Percentiles rank a stretch among this genome's conserved stretches.
Conservation (phyloP, 306 rosid genomes). For the Citrullus colocynthis region DNA sequence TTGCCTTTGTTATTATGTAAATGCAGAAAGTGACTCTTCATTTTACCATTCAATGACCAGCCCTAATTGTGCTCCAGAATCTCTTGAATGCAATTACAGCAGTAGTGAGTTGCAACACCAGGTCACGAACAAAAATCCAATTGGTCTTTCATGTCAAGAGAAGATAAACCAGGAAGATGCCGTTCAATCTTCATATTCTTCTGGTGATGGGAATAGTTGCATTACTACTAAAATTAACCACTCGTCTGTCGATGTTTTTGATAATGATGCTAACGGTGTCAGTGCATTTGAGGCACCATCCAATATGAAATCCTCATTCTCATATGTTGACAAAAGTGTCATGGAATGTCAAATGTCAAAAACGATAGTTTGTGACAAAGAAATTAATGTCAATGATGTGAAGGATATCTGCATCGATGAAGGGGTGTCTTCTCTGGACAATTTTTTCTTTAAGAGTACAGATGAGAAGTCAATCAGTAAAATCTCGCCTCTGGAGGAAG, state of each 20-base stretch:
- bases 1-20: not conserved
- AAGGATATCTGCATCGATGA: slow-evolving; percentile 84
- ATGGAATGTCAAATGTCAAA: slow-evolving; percentile 46
- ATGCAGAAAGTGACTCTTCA: slow-evolving; percentile 55
- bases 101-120: slow-evolving; percentile 18
- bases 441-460: slow-evolving; percentile 29
- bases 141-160: slow-evolving; percentile 11
- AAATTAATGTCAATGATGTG: slow-evolving; percentile 33
- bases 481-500: slow-evolving; percentile 15
- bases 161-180: slow-evolving; percentile 20
- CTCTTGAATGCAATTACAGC: slow-evolving; percentile 30
- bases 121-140: slow-evolving; percentile 28
- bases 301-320: slow-evolving; percentile 18
- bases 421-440: slow-evolving; percentile 37
- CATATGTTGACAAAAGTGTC: slow-evolving; percentile 40
- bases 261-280: not conserved
- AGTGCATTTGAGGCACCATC: slow-evolving; percentile 19
- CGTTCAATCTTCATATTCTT: not conserved
- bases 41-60: slow-evolving; percentile 26
- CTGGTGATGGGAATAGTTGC: not conserved
- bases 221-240: not conserved
- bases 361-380: slow-evolving; percentile 36
- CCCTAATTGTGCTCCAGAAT: slow-evolving; percentile 23
- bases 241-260: not conserved
- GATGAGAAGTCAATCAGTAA: slow-evolving; percentile 14